Conservation (phyloP, 345 rosid genomes). For the Linum lewisii region DNA sequence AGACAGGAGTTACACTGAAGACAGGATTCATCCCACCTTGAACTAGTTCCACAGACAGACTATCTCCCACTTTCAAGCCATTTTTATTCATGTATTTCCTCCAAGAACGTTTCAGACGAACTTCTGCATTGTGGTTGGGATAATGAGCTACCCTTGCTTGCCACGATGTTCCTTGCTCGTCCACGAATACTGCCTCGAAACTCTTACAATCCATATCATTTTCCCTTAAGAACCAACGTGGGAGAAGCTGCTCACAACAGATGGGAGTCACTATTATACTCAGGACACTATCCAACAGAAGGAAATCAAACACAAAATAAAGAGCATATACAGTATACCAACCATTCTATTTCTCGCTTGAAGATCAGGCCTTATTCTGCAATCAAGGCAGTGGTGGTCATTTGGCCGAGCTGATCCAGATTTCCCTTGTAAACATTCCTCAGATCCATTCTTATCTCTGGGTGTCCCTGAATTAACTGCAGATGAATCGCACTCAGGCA, state of each 20-base stretch:
- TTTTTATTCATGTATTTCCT: neutral
- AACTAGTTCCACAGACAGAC: neutral
- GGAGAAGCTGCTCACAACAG: neutral
- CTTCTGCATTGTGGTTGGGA: neutral
- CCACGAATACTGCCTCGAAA: neutral
- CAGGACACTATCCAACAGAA: neutral
- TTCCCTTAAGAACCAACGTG: neutral
- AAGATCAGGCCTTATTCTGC: neutral
- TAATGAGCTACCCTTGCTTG: neutral
- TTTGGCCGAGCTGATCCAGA: neutral
- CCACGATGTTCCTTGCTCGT: neutral
- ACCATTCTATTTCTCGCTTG: neutral
- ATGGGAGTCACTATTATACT: neutral
- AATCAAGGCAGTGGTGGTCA: neutral
- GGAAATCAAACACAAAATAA: neutral
- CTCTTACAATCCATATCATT: neutral
- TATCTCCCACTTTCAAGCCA: neutral
- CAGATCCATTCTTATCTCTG: neutral
- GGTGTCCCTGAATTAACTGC: neutral
- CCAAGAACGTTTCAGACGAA: neutral
- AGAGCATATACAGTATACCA: neutral
- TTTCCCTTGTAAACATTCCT: neutral
- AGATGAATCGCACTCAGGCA: too few relatives aligned
- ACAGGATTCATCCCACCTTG: neutral
- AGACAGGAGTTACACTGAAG: neutral